Conservation (phyloP, 1,139 yeast genomes). For the Hyphopichia wangnamkhiaoensis region DNA sequence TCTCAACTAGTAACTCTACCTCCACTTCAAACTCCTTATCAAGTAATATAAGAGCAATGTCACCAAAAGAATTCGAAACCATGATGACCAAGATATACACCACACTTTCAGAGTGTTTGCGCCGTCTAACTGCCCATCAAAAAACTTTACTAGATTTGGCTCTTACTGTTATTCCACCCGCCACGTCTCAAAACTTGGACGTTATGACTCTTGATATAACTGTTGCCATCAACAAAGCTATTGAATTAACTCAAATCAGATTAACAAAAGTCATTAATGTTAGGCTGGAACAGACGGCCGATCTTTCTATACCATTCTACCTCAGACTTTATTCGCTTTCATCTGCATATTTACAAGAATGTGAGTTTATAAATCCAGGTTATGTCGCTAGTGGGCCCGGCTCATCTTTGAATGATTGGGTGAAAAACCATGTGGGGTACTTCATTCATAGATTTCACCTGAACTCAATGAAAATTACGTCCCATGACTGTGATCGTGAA, state of each 20-base stretch:
- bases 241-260: constrained; percentile 73
- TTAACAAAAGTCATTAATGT: constrained; percentile 78
- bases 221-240: constrained; percentile 59
- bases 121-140: constrained; percentile 77
- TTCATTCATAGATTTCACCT: constrained; percentile 62
- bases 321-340: constrained; percentile 66
- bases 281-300: constrained; percentile 70
- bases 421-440: constrained; percentile 65
- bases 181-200: constrained; percentile 37
- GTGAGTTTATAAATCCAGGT: constrained; percentile 83
- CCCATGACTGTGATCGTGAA: constrained; percentile 62
- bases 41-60: constrained; percentile 57
- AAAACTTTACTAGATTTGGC: constrained; percentile 75
- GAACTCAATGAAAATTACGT: constrained; percentile 45
- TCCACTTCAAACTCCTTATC: constrained; percentile 33
- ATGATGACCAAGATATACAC: constrained; percentile 68
- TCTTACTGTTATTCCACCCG: constrained; percentile 49
- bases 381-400: constrained; percentile 54
- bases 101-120: constrained; percentile 67
- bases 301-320: constrained; percentile 55
- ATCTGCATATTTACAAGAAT: constrained; percentile 72
- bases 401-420: constrained; percentile 59
- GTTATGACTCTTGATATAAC: constrained; percentile 68
- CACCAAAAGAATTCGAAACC: constrained; percentile 71
- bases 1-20: constrained; percentile 5